Conservation (phyloP, 306 rosid species). For the Quercus bicolor region DNA sequence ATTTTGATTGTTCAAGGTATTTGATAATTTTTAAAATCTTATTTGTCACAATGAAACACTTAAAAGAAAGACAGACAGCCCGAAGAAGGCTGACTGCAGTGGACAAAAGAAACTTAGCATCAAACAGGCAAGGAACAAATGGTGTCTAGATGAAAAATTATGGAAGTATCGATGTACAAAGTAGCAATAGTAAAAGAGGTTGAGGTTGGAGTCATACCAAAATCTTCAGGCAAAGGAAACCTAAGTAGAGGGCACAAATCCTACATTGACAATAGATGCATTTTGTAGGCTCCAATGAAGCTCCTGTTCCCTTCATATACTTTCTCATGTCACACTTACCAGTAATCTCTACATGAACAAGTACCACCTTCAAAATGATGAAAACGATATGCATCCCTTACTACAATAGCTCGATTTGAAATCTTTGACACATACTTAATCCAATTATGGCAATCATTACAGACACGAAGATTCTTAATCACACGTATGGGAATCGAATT, state of each 20-base stretch:
- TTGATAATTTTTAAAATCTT: no score
- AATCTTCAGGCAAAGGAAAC: neutral
- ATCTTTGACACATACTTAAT: constrained; percentile 65
- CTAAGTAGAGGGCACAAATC: neutral
- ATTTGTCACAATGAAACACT: no score
- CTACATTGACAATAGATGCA: neutral
- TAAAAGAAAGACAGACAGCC: no score
- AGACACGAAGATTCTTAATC: constrained; percentile 80
- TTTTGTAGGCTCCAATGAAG: constrained; percentile 5
- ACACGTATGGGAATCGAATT: constrained; percentile 52
- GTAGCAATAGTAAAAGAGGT: neutral
- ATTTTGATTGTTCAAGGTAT: no score
- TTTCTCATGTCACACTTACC: constrained; percentile 37
- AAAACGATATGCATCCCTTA: constrained; percentile 78
- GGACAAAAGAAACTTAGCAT: neutral
- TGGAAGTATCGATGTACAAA: neutral
- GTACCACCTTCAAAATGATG: constrained; percentile 74
- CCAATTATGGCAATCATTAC: constrained; percentile 88
- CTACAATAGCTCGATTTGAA: constrained; percentile 53
- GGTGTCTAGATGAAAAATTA: neutral
- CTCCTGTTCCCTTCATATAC: constrained; percentile 15
- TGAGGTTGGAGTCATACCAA: neutral
- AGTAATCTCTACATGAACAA: constrained; percentile 80
- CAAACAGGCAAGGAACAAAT: neutral
- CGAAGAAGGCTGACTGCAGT: neutral